A percentile compares a stretch with the other conserved stretches of the same genome.
Conservation (phyloP, 2,329 filamentous ascomycete genomes). For the Fusarium musae region DNA sequence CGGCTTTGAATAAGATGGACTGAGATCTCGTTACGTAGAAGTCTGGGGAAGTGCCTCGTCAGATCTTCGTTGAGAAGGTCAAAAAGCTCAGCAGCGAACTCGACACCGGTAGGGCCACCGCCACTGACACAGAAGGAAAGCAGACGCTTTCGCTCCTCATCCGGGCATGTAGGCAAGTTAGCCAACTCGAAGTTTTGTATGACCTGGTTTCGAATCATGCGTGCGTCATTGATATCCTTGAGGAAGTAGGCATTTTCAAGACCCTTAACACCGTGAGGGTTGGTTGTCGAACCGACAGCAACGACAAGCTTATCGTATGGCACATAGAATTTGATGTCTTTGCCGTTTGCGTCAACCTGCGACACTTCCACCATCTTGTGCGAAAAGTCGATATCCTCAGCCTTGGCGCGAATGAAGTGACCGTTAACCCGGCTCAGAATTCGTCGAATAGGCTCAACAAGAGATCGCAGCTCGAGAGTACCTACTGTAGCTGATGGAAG, state of each 20-base stretch:
- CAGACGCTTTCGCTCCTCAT: constrained; percentile 86
- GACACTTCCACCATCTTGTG: constrained; percentile 90
- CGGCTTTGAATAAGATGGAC: constrained; percentile 97
- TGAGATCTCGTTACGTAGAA: constrained; percentile 96
- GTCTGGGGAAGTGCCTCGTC: constrained; percentile 81
- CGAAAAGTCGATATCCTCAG: constrained; percentile 91
- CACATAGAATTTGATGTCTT: constrained; percentile 87
- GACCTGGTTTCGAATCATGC: constrained; percentile 87
- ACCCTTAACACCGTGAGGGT: constrained; percentile 94
- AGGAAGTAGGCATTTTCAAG: constrained; percentile 94
- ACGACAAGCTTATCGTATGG: constrained; percentile 97
- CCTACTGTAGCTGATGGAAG: constrained; percentile 96
- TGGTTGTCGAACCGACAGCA: constrained; percentile 90
- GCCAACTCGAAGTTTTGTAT: constrained; percentile 90
- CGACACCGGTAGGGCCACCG: constrained; percentile 76
- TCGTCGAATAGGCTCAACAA: constrained; percentile 91
- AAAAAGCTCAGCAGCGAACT: constrained; percentile 96
- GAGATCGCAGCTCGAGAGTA: constrained; percentile 87
- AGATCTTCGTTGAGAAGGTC: constrained; percentile 97
- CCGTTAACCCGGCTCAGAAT: constrained; percentile 83
- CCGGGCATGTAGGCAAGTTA: constrained; percentile 89
- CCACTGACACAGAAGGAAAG: constrained; percentile 97
- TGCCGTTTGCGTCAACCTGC: constrained; percentile 75
- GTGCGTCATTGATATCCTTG: constrained; percentile 93
- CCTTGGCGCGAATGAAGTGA: constrained; percentile 88